These are phyloP conservation scores for Terana coerulea DNA, from an alignment of 768 basidiomycete species.

Conservation along the genomic window DNA sequence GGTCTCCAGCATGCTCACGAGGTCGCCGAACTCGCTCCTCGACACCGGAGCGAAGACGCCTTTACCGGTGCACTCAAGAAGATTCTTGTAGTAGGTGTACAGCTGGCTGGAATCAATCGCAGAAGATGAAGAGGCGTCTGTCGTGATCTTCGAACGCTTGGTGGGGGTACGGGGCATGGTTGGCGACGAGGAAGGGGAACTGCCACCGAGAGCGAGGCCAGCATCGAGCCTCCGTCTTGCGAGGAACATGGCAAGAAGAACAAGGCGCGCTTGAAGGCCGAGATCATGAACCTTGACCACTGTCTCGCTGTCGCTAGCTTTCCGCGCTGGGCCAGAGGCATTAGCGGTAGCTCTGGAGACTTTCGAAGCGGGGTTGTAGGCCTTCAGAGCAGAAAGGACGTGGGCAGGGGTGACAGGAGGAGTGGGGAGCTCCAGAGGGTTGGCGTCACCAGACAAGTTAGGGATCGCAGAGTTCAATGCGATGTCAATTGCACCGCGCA, in stretches of 20 bases:
- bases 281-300: conserved; percentile 63
- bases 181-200: conserved; percentile 28
- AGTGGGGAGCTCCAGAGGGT: conserved; percentile 25
- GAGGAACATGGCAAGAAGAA: conserved; percentile 59
- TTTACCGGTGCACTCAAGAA: conserved; percentile 54
- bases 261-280: conserved; percentile 71
- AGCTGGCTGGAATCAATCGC: conserved; percentile 58
- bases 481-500: conserved; percentile 75
- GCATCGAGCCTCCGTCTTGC: conserved; percentile 60
- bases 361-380: conserved; percentile 41
- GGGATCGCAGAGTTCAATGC: conserved; percentile 35
- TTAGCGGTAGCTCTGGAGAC: conserved; percentile 30
- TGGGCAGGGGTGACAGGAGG: conserved; percentile 59
- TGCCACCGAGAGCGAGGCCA: conserved; percentile 47
- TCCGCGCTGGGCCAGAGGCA: conserved; percentile 20
- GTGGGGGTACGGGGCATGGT: conserved; percentile 37
- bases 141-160: conserved; percentile 47
- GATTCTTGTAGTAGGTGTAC: conserved; percentile 56
- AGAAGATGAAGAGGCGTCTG: conserved; percentile 25
- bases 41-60: conserved; percentile 62
- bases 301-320: conserved; percentile 46
- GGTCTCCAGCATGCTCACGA: conserved; percentile 70
- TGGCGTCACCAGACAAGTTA: conserved; percentile 15
- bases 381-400: conserved; percentile 72
- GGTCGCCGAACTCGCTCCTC: conserved; percentile 72